These are phyloP conservation scores for Puccinia triticina DNA, from an alignment of 1,284 basidiomycete species.

Conservation along the genomic window DNA sequence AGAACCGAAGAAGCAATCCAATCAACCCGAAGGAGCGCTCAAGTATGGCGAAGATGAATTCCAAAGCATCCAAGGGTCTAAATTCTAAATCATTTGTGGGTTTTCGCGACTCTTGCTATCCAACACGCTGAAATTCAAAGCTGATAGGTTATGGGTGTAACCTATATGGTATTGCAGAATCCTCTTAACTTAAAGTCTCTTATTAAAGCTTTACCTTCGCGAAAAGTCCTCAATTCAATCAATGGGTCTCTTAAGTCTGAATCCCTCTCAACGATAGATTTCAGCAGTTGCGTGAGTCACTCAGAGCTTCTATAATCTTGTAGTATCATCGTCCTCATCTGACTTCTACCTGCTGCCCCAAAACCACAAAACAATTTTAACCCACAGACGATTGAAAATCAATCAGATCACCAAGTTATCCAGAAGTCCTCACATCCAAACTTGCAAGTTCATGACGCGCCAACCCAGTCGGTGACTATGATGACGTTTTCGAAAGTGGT, in stretches of 20 bases:
- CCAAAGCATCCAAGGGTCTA: background rate
- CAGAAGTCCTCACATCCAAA: background rate
- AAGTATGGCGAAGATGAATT: background rate
- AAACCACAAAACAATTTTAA: background rate
- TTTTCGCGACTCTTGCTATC: background rate
- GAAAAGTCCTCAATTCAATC: background rate
- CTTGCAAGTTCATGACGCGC: background rate
- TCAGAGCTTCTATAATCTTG: background rate
- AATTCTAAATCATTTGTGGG: background rate
- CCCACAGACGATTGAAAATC: background rate
- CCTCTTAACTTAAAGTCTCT: slow-evolving; percentile 6
- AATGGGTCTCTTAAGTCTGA: background rate
- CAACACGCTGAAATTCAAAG: background rate
- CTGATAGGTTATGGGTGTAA: background rate
- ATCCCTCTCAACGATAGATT: slow-evolving; percentile 7
- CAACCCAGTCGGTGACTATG: background rate
- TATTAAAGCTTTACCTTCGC: background rate
- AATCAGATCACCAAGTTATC: background rate
- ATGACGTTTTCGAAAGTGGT: slow-evolving; percentile 19
- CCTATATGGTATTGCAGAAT: background rate
- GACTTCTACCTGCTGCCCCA: background rate
- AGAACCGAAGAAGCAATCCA: background rate
- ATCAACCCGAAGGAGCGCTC: background rate
- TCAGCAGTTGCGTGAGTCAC: background rate
- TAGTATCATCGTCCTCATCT: background rate